These are phyloP conservation scores for Chaetoceros tenuissimus DNA, from an alignment of 108 stramenopile species.

Conservation along the genomic window DNA sequence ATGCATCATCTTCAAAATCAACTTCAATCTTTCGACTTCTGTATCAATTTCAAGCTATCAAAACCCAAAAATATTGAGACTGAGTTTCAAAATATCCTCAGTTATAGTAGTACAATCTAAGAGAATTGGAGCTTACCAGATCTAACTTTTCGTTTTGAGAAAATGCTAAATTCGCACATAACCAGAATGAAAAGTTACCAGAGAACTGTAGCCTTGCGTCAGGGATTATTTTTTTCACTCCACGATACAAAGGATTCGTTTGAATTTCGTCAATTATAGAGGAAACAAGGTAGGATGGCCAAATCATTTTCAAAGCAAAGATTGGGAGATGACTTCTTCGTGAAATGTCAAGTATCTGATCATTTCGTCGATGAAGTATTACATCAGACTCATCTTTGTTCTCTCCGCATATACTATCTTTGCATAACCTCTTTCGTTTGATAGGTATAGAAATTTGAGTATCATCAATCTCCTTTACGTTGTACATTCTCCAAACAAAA, in stretches of 20 bases:
- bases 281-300: conserved; percentile 52
- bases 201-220: conserved; percentile 13
- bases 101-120: too few relatives aligned
- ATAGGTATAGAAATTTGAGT: neutral
- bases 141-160: conserved; percentile 44
- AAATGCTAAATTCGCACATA: conserved; percentile 62
- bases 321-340: conserved; percentile 9
- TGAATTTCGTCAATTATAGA: conserved; percentile 27
- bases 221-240: conserved; percentile 29
- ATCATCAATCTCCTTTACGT: conserved; percentile 23
- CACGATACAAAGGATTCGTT: conserved; percentile 17
- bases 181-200: conserved; percentile 60
- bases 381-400: neutral
- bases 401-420: neutral
- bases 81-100: too few relatives aligned
- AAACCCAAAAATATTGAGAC: too few relatives aligned
- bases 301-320: conserved; percentile 29
- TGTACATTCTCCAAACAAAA: conserved; percentile 13
- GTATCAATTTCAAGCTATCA: conserved; percentile 41
- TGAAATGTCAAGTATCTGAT: neutral
- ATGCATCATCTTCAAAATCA: conserved; percentile 11
- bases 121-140: too few relatives aligned
- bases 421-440: neutral
- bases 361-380: neutral
- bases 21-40: conserved; percentile 44